Percentiles rank a stretch among this genome's conserved stretches.
These are phyloP conservation scores for Tetrahymena borealis DNA, from an alignment of 73 alveolate genomes.

Conservation along the genomic window DNA sequence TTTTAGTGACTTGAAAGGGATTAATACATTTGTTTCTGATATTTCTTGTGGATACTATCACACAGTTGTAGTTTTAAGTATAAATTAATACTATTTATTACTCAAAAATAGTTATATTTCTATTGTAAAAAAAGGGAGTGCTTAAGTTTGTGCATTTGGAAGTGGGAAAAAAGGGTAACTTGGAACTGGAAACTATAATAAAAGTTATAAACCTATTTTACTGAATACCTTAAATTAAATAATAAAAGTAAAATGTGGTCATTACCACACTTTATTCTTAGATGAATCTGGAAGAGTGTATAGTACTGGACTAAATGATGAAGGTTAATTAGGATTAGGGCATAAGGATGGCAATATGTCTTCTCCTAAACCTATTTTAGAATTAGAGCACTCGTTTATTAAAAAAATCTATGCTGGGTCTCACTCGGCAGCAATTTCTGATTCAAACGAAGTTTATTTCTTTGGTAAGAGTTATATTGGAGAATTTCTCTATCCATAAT, in stretches of 20 bases:
- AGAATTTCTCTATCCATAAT: neutral
- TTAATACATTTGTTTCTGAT: neutral
- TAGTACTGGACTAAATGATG: neutral
- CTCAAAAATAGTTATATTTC: neutral
- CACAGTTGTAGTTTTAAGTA: neutral
- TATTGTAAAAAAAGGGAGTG: neutral
- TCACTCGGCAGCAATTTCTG: neutral
- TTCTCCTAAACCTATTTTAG: neutral
- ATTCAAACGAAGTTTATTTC: neutral
- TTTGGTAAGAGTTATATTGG: neutral
- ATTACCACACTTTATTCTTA: neutral
- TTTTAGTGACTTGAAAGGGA: neutral
- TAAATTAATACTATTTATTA: neutral
- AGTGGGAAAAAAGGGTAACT: neutral
- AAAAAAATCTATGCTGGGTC: neutral
- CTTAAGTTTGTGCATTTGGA: neutral
- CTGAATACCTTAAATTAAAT: neutral
- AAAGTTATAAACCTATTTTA: neutral
- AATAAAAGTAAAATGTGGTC: neutral
- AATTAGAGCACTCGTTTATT: neutral
- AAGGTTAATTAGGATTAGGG: neutral
- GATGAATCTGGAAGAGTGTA: conserved; percentile 1
- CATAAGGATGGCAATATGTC: neutral
- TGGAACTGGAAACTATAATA: neutral
- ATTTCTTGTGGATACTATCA: neutral